Conservation (phyloP, 257 asterid genomes). For the Primulina eburnea region DNA sequence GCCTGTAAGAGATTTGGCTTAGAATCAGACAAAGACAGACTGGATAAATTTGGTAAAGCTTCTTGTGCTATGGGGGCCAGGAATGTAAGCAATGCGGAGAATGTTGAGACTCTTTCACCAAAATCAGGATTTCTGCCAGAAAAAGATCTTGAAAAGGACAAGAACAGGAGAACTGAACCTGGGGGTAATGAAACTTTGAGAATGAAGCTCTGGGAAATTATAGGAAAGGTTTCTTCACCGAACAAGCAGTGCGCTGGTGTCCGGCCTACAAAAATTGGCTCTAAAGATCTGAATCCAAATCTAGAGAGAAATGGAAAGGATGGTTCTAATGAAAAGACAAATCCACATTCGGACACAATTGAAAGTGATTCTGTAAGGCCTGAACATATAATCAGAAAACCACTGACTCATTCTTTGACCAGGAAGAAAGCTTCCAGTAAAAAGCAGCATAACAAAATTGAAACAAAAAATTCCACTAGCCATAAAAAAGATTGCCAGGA, state of each 20-base stretch:
- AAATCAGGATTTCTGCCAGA: slow-evolving; percentile 38
- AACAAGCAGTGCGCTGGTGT: slow-evolving; percentile 32
- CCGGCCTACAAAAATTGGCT: slow-evolving; percentile 25
- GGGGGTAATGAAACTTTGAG: slow-evolving; percentile 58
- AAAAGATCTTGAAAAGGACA: slow-evolving; percentile 35
- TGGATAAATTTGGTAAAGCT: slow-evolving; percentile 25
- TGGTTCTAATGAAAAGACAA: slow-evolving; percentile 37
- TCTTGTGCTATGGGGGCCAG: slow-evolving; percentile 28
- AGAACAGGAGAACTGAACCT: slow-evolving; percentile 36
- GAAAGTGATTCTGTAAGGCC: slow-evolving; percentile 69
- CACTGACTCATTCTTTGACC: slow-evolving; percentile 46
- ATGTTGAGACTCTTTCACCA: slow-evolving; percentile 32
- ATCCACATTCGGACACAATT: slow-evolving; percentile 66
- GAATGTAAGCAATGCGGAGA: slow-evolving; percentile 34
- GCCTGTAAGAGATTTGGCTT: slow-evolving; percentile 30
- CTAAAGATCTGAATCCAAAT: slow-evolving; percentile 33
- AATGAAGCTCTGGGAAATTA: slow-evolving; percentile 72
- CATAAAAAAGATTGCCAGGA: slow-evolving; percentile 33
- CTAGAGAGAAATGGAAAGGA: slow-evolving; percentile 30
- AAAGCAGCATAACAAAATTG: slow-evolving; percentile 30
- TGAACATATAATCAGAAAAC: slow-evolving; percentile 39
- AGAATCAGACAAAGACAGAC: slow-evolving; percentile 27
- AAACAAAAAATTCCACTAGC: slow-evolving; percentile 28
- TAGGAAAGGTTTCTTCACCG: slow-evolving; percentile 66
- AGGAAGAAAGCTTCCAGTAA: slow-evolving; percentile 43